These are phyloP conservation scores for Candida albicans DNA, from an alignment of 1,139 yeast species.

Conservation along the genomic window DNA sequence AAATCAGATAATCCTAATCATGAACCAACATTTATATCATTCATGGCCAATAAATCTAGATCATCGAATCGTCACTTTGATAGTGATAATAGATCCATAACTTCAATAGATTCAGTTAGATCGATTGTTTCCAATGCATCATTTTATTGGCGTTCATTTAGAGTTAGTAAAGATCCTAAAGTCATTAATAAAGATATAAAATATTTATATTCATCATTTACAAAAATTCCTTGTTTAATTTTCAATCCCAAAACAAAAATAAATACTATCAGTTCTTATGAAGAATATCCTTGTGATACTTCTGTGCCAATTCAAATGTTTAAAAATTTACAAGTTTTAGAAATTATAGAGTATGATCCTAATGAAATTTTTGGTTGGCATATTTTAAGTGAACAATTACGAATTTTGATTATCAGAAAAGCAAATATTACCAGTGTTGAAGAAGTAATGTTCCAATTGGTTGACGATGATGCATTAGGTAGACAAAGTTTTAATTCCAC, in stretches of 20 bases:
- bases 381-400: constrained; percentile 51
- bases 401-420: constrained; percentile 55
- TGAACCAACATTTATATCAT: constrained; percentile 55
- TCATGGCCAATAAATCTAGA: constrained; percentile 50
- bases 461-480: constrained; percentile 55
- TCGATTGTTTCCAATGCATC: constrained; percentile 52
- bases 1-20: constrained; percentile 59
- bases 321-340: constrained; percentile 62
- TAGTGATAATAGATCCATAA: constrained; percentile 60
- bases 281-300: constrained; percentile 71
- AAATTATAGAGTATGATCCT: constrained; percentile 59
- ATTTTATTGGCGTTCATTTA: constrained; percentile 42
- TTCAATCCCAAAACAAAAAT: constrained; percentile 60
- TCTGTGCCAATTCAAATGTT: constrained; percentile 62
- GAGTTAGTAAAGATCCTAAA: constrained; percentile 43
- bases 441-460: constrained; percentile 51
- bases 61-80: constrained; percentile 42
- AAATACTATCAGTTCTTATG: constrained; percentile 57
- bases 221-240: constrained; percentile 63
- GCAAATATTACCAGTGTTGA: constrained; percentile 51
- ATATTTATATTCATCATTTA: constrained; percentile 63
- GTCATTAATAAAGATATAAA: constrained; percentile 49
- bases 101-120: constrained; percentile 63
- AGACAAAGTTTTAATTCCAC: constrained; percentile 37
- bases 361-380: constrained; percentile 70